Evolutionary conservation across 495 filamentous ascomycete genomes (phyloP).

Genomic region (Chaetomium tenue): DNA sequence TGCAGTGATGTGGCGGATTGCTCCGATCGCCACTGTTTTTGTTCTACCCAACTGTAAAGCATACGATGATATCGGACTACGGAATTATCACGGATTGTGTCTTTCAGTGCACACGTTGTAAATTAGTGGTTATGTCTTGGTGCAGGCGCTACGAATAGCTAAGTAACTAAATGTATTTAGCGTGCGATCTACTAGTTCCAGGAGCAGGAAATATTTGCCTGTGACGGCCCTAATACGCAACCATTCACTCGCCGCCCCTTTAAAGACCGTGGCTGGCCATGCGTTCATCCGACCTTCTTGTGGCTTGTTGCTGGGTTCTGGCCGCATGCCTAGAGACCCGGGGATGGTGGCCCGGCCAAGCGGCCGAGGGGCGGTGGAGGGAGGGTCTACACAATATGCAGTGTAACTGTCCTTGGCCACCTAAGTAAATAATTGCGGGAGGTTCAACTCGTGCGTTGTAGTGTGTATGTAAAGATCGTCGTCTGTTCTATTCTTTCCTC

Average conservation of each 20-base stretch:
- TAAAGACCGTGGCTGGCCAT: neutral
- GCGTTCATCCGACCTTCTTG: neutral
- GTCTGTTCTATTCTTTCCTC: constrained; percentile 1
- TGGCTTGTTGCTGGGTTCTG: neutral
- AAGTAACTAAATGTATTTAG: too few species aligned
- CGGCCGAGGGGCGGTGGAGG: neutral
- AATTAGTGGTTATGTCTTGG: too few species aligned
- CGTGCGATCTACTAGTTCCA: too few species aligned
- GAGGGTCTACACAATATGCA: neutral
- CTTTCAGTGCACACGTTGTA: too few species aligned
- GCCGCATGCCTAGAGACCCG: neutral
- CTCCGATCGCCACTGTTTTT: neutral
- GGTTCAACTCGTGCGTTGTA: neutral
- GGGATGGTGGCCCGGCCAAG: neutral
- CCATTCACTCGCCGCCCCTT: neutral
- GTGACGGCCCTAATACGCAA: neutral
- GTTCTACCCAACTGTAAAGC: neutral
- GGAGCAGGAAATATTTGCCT: neutral
- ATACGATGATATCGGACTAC: neutral
- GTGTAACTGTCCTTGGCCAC: neutral
- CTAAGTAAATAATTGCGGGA: neutral
- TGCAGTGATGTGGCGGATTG: constrained; percentile 1
- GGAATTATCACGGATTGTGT: too few species aligned
- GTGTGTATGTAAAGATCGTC: neutral
- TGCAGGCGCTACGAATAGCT: too few species aligned